A percentile compares a stretch with the other conserved stretches of the same genome.
Evolutionary conservation across 1,139 yeast species (phyloP).

Genomic region (Yarrowia galli): DNA sequence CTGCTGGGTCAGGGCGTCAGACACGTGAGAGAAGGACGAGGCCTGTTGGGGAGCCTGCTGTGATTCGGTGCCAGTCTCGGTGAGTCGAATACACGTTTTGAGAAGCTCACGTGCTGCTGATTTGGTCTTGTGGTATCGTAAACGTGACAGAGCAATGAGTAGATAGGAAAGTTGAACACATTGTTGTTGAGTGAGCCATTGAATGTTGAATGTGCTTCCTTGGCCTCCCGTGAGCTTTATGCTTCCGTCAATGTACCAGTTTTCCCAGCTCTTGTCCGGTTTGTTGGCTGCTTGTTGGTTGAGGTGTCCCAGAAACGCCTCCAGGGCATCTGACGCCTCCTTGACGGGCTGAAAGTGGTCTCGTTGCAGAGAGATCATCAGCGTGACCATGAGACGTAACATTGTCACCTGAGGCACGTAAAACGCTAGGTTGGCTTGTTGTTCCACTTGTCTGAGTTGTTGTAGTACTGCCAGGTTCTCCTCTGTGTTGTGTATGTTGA

Average conservation of each 20-base stretch:
- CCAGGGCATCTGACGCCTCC: slow-evolving; percentile 23
- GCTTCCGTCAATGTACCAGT: slow-evolving; percentile 39
- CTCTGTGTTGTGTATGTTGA: not conserved
- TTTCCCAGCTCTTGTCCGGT: slow-evolving; percentile 39
- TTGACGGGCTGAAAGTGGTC: slow-evolving; percentile 16
- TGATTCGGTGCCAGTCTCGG: not conserved
- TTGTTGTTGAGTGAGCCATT: slow-evolving; percentile 40
- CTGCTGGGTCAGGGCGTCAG: slow-evolving; percentile 9
- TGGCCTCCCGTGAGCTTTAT: slow-evolving; percentile 24
- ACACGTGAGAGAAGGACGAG: slow-evolving; percentile 14
- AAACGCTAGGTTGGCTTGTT: not conserved
- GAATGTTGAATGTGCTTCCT: slow-evolving; percentile 26
- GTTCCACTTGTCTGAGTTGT: slow-evolving; percentile 3
- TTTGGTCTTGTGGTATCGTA: slow-evolving; percentile 35
- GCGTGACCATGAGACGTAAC: slow-evolving; percentile 17
- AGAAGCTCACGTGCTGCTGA: not conserved
- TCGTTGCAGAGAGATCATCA: not conserved
- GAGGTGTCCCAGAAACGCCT: slow-evolving; percentile 19
- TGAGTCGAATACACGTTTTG: slow-evolving; percentile 15
- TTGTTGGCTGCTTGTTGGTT: slow-evolving; percentile 25
- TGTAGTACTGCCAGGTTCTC: not conserved
- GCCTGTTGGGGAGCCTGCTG: not conserved
- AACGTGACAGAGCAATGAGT: slow-evolving; percentile 38
- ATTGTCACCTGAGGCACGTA: slow-evolving; percentile 31
- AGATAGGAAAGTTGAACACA: slow-evolving; percentile 33